Percentiles rank a stretch among this genome's conserved stretches.
These are phyloP conservation scores for Abrus pulchellus DNA, from an alignment of 306 rosid species.

Conservation along the genomic window DNA sequence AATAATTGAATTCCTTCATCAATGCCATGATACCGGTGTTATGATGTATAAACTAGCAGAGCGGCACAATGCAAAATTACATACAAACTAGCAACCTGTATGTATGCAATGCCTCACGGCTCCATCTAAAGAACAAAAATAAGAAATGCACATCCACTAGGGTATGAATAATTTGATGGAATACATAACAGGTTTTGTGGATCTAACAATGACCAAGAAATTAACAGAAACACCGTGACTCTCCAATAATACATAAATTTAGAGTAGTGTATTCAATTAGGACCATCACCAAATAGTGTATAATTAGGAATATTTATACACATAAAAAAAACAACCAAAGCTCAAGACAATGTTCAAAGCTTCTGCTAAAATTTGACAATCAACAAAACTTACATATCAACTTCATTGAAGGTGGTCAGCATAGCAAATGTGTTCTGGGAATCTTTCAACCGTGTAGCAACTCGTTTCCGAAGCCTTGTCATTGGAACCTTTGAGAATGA, in stretches of 20 bases:
- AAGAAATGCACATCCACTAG: not conserved
- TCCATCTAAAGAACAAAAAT: not conserved
- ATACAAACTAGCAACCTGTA: not conserved
- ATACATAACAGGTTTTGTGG: not conserved
- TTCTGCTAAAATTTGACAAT: conserved; percentile 14
- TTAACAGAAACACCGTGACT: not conserved
- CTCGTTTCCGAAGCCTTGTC: conserved; percentile 83
- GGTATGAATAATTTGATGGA: not conserved
- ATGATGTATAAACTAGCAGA: conserved; percentile 9
- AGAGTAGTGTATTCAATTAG: not conserved
- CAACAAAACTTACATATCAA: conserved; percentile 72
- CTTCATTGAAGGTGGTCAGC: conserved; percentile 92
- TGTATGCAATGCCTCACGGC: not conserved
- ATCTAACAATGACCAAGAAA: conserved; percentile 15
- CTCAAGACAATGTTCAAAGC: conserved; percentile 16
- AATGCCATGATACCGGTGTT: conserved; percentile 21
- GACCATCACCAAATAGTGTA: not conserved
- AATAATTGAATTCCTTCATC: conserved; percentile 19
- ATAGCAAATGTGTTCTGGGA: conserved; percentile 88
- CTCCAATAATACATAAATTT: conserved; percentile 1
- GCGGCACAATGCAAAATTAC: not conserved
- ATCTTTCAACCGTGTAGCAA: conserved; percentile 80
- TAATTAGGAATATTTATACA: not conserved
- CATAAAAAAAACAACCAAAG: not conserved
- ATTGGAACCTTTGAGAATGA: conserved; percentile 74